phyloP scores from a whole-genome alignment of 345 rosid species.

The Syzygium aromaticum region DNA sequence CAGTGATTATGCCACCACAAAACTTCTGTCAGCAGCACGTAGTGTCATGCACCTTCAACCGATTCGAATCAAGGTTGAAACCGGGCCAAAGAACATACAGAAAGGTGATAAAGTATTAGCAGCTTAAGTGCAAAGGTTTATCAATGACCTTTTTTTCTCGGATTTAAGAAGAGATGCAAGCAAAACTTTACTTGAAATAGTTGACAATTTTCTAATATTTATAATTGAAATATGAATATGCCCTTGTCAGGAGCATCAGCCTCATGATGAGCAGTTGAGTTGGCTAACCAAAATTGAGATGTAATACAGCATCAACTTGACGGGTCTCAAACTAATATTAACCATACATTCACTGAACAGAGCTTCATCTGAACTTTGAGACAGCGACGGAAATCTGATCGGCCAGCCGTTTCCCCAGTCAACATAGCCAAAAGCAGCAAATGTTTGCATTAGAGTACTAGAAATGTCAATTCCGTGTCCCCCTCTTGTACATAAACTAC shows the following conservation, averaged over 20 bases:
- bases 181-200: neutral
- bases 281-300: neutral
- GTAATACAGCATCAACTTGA: neutral
- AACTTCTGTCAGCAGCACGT: neutral
- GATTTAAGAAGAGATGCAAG: neutral
- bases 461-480: neutral
- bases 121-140: neutral
- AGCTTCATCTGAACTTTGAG: neutral
- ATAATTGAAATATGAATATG: neutral
- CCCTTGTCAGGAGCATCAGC: neutral
- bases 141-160: neutral
- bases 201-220: neutral
- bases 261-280: neutral
- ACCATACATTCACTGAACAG: neutral
- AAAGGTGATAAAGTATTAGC: neutral
- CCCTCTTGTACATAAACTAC: neutral
- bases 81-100: neutral
- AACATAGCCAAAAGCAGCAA: neutral
- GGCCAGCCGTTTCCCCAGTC: neutral
- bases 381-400: neutral
- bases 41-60: neutral
- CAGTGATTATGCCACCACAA: neutral
- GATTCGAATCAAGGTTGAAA: neutral
- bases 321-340: neutral
- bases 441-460: neutral